Conservation (phyloP, 768 basidiomycete species). For the Agrocybe chaxingu region DNA sequence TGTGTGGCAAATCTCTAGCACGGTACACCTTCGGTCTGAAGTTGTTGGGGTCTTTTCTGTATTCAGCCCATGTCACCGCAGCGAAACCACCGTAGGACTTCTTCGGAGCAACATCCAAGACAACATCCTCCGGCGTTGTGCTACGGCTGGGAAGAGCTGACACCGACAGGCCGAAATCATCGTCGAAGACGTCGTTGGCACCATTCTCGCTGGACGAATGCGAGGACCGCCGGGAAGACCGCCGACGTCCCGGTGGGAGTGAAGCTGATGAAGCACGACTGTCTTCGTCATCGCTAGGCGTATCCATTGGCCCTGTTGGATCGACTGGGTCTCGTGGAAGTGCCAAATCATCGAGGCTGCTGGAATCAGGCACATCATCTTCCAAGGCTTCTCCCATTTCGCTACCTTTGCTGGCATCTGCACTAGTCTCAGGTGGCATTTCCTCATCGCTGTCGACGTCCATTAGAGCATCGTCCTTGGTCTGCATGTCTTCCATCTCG, state of each 20-base stretch:
- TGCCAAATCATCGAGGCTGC: not conserved
- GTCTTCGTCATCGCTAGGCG: not conserved
- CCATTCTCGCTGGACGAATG: slow-evolving; percentile 7
- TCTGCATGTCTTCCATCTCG: not conserved
- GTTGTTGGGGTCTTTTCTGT: slow-evolving; percentile 30
- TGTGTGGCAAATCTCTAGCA: slow-evolving; percentile 55
- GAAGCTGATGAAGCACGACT: not conserved
- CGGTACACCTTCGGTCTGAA: slow-evolving; percentile 29
- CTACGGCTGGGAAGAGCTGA: slow-evolving; percentile 11
- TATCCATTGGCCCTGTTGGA: not conserved
- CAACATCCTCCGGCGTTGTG: slow-evolving; percentile 16
- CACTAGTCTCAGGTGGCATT: not conserved
- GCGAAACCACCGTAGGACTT: slow-evolving; percentile 31
- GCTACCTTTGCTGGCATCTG: slow-evolving; percentile 1
- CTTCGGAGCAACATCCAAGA: not conserved
- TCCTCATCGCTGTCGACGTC: not conserved
- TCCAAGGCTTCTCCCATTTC: not conserved
- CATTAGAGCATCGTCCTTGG: not conserved
- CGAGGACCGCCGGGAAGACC: slow-evolving; percentile 9
- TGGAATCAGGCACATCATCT: not conserved
- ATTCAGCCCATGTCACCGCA: slow-evolving; percentile 35
- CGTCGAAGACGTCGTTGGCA: not conserved
- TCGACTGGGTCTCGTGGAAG: slow-evolving; percentile 1
- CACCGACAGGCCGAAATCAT: not conserved
- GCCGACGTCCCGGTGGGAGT: not conserved